A percentile compares a stretch with the other conserved stretches of the same genome.
Evolutionary conservation across 768 basidiomycete species (phyloP).

Genomic region (Trametes sanguinea): DNA sequence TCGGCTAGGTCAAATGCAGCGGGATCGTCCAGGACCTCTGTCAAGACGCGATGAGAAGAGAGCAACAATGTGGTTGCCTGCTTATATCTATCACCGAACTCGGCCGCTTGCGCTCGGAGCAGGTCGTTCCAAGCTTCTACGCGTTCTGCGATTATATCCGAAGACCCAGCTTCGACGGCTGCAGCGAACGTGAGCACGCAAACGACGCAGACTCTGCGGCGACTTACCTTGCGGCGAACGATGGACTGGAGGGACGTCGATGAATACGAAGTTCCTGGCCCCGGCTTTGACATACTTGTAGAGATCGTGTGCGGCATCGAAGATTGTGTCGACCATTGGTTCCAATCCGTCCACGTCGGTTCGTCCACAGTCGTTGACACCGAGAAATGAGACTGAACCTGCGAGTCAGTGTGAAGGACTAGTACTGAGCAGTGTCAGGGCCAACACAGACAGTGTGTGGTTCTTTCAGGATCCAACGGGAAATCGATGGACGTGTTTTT

Average conservation of each 20-base stretch:
- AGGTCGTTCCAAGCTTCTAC: constrained; percentile 37
- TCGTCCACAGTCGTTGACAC: constrained; percentile 44
- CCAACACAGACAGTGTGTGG: no score
- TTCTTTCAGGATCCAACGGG: no score
- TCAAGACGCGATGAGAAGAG: constrained; percentile 35
- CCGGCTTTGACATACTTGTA: constrained; percentile 36
- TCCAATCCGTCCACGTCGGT: constrained; percentile 34
- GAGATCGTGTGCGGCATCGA: constrained; percentile 33
- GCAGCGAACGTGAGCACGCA: neutral
- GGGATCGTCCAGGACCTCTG: constrained; percentile 40
- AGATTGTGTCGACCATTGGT: constrained; percentile 30
- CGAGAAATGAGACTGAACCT: constrained; percentile 35
- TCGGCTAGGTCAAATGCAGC: constrained; percentile 34
- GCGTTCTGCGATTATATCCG: constrained; percentile 19
- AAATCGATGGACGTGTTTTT: no score
- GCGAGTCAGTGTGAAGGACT: no score
- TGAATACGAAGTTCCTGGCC: constrained; percentile 40
- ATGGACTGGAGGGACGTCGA: constrained; percentile 42
- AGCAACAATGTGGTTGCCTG: constrained; percentile 37
- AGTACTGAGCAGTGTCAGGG: no score
- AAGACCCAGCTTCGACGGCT: neutral
- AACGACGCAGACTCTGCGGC: neutral
- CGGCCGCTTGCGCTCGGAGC: constrained; percentile 26
- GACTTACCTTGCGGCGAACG: constrained; percentile 39
- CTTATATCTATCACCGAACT: constrained; percentile 28